Conservation (phyloP, 768 basidiomycete genomes). For the Pleurotus djamor region DNA sequence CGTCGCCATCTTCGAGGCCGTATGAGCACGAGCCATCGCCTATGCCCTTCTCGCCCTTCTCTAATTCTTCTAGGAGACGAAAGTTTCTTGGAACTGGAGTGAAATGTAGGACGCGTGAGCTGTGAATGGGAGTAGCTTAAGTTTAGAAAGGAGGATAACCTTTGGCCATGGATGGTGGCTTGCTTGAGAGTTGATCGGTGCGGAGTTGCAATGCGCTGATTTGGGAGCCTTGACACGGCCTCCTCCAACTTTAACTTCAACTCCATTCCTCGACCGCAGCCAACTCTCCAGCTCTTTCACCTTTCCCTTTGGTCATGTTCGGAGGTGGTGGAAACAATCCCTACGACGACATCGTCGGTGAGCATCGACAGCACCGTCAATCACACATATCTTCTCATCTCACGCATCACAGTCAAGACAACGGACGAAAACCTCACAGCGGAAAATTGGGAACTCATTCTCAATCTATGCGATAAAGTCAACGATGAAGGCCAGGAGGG, state of each 20-base stretch:
- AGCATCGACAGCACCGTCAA: conserved; percentile 28
- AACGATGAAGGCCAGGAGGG: conserved; percentile 84
- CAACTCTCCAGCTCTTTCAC: conserved; percentile 2
- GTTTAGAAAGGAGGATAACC: conserved; percentile 15
- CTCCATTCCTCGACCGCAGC: not conserved
- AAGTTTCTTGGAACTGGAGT: conserved; percentile 90
- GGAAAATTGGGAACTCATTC: conserved; percentile 95
- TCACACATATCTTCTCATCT: not conserved
- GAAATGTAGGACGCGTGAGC: not conserved
- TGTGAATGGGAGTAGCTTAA: conserved; percentile 21
- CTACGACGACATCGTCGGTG: conserved; percentile 92
- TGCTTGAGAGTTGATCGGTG: conserved; percentile 2
- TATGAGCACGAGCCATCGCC: conserved; percentile 98
- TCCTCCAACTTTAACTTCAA: not conserved
- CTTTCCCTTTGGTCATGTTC: conserved; percentile 51
- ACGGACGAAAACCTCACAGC: conserved; percentile 96
- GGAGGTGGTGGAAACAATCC: conserved; percentile 64
- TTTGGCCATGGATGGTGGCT: conserved; percentile 43
- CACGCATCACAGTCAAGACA: conserved; percentile 65
- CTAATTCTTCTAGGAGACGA: conserved; percentile 94
- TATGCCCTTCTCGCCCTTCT: conserved; percentile 99
- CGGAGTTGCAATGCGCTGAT: conserved; percentile 13
- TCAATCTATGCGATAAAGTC: conserved; percentile 97
- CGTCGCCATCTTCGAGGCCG: conserved; percentile 92
- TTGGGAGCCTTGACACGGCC: conserved; percentile 25